phyloP scores from a whole-genome alignment of 371 early-diverging fungal species.

The Syncephalis plumigaleata region DNA sequence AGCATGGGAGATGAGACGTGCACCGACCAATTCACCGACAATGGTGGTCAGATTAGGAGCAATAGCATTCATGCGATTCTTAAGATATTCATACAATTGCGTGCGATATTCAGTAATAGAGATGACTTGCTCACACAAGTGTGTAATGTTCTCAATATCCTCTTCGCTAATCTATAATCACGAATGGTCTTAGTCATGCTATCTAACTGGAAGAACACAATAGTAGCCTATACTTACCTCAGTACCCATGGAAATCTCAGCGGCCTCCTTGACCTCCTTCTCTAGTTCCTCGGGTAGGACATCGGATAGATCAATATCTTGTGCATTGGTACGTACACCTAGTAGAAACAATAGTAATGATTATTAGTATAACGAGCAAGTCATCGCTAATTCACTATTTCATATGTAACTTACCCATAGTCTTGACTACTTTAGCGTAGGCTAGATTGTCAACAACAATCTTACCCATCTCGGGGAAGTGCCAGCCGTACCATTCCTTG shows the following conservation, averaged over 20 bases:
- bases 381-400: slow-evolving; percentile 19
- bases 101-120: slow-evolving; percentile 84
- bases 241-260: slow-evolving; percentile 91
- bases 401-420: slow-evolving; percentile 14
- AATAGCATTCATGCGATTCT: slow-evolving; percentile 87
- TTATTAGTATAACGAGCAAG: slow-evolving; percentile 19
- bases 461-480: slow-evolving; percentile 92
- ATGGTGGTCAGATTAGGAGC: slow-evolving; percentile 97
- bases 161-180: slow-evolving; percentile 52
- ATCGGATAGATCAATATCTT: slow-evolving; percentile 47
- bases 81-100: slow-evolving; percentile 76
- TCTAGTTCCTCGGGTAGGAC: slow-evolving; percentile 89
- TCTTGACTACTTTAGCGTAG: slow-evolving; percentile 55
- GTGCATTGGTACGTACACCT: slow-evolving; percentile 61
- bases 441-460: slow-evolving; percentile 57
- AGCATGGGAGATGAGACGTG: slow-evolving; percentile 90
- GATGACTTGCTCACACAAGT: slow-evolving; percentile 87
- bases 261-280: slow-evolving; percentile 78
- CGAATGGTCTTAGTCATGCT: too few relatives aligned
- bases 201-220: slow-evolving; percentile 3
- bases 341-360: too few relatives aligned
- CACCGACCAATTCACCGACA: slow-evolving; percentile 94
- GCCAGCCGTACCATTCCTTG: slow-evolving; percentile 96
- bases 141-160: slow-evolving; percentile 87
- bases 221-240: slow-evolving; percentile 12